Conservation (phyloP, 768 basidiomycete species). For the Clavaria fumosa region DNA sequence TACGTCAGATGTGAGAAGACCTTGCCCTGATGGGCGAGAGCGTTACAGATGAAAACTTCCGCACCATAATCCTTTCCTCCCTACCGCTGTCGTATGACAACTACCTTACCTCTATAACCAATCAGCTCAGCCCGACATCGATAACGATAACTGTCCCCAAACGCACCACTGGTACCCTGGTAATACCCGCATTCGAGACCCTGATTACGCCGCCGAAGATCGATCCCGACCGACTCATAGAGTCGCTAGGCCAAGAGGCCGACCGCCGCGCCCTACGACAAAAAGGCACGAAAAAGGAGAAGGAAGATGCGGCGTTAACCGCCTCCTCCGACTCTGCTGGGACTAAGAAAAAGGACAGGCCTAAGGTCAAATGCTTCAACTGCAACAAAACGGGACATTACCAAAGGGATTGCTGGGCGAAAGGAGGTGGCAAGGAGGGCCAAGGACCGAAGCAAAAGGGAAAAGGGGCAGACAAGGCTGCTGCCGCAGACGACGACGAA, state of each 20-base stretch:
- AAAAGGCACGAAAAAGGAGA: constrained; percentile 12
- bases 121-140: constrained; percentile 1
- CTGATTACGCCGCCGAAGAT: constrained; percentile 9
- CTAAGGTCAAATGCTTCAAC: constrained; percentile 14
- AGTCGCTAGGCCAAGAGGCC: constrained; percentile 16
- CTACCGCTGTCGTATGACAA: constrained; percentile 21
- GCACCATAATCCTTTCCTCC: constrained; percentile 20
- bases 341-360: neutral
- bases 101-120: constrained; percentile 13
- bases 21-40: constrained; percentile 19
- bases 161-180: constrained; percentile 8
- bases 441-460: constrained; percentile 9
- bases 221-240: constrained; percentile 13
- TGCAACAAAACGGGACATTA: constrained; percentile 17
- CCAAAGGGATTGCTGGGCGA: constrained; percentile 13
- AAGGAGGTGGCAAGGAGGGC: constrained; percentile 12
- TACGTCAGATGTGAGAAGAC: constrained; percentile 18
- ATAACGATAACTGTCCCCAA: neutral
- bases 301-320: constrained; percentile 16
- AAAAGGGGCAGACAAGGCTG: constrained; percentile 7
- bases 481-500: neutral
- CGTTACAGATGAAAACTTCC: constrained; percentile 18
- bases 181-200: constrained; percentile 12
- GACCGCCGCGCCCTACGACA: constrained; percentile 10
- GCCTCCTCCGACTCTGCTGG: constrained; percentile 6